phyloP scores from a whole-genome alignment of 306 rosid genomes.

The Dalbergia oliveri region DNA sequence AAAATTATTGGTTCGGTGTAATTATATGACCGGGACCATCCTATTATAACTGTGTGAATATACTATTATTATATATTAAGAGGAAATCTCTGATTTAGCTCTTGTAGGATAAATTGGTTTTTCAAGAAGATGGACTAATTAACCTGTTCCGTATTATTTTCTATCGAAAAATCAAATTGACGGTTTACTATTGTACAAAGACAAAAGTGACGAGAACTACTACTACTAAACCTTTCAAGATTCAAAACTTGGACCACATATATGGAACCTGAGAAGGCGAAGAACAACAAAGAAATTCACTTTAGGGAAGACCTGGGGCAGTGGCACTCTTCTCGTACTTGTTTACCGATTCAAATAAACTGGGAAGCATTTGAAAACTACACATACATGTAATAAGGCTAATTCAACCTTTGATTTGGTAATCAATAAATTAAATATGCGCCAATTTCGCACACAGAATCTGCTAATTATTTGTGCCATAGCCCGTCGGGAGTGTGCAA shows the following conservation, averaged over 20 bases:
- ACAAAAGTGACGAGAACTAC: background rate
- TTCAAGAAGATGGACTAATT: too few species aligned
- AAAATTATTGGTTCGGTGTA: background rate
- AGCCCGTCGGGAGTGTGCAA: background rate
- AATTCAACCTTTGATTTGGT: constrained; percentile 2
- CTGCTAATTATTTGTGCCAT: background rate
- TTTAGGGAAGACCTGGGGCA: background rate
- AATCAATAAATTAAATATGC: background rate
- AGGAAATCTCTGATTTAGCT: too few species aligned
- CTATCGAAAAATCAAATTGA: too few species aligned
- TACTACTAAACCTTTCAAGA: background rate
- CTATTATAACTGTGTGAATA: background rate
- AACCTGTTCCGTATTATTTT: too few species aligned
- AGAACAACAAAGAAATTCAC: background rate
- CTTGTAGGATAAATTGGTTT: too few species aligned
- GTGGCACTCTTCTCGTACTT: background rate
- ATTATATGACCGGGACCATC: background rate
- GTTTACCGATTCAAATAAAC: background rate
- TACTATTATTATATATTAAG: too few species aligned
- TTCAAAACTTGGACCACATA: background rate
- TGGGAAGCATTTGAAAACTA: background rate
- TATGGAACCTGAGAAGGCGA: background rate
- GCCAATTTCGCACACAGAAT: background rate
- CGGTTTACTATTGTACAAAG: too few species aligned
- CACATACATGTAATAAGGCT: background rate